Conservation (phyloP, 345 rosid species). For the Aquilaria yunnanensis region DNA sequence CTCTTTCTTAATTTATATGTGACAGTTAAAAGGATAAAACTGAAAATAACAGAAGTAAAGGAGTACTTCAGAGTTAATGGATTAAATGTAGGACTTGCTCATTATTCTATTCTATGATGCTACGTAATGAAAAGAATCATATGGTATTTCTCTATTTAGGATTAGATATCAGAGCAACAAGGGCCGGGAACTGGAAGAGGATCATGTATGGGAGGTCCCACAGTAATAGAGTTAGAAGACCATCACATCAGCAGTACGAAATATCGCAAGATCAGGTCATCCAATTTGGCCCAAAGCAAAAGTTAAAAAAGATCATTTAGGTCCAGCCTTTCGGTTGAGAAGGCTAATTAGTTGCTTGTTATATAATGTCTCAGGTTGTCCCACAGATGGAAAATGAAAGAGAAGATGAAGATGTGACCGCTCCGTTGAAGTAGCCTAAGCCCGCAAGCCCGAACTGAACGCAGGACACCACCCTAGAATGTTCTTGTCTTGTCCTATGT, state of each 20-base stretch:
- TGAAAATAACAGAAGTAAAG: background rate
- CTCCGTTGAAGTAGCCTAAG: too few relatives aligned
- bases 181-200: conserved; percentile 1
- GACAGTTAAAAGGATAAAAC: too few relatives aligned
- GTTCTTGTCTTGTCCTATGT: too few relatives aligned
- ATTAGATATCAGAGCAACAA: conserved; percentile 9
- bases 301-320: too few relatives aligned
- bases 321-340: too few relatives aligned
- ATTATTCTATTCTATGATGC: background rate
- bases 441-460: too few relatives aligned
- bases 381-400: conserved; percentile 2
- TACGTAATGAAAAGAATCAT: too few relatives aligned
- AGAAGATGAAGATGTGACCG: conserved; percentile 1
- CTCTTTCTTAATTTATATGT: too few relatives aligned
- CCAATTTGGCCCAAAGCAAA: background rate
- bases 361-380: conserved; percentile 9
- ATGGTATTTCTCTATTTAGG: background rate
- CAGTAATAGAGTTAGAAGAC: conserved; percentile 17
- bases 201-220: conserved; percentile 2
- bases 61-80: background rate
- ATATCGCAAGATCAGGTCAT: conserved; percentile 34
- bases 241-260: conserved; percentile 14
- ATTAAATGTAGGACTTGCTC: background rate
- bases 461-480: too few relatives aligned
- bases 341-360: background rate